Evolutionary conservation across 2,329 filamentous ascomycete species (phyloP), one percentile per base, ranked within the genome.

Genomic region (Gnomoniopsis smithogilvyi): DNA sequence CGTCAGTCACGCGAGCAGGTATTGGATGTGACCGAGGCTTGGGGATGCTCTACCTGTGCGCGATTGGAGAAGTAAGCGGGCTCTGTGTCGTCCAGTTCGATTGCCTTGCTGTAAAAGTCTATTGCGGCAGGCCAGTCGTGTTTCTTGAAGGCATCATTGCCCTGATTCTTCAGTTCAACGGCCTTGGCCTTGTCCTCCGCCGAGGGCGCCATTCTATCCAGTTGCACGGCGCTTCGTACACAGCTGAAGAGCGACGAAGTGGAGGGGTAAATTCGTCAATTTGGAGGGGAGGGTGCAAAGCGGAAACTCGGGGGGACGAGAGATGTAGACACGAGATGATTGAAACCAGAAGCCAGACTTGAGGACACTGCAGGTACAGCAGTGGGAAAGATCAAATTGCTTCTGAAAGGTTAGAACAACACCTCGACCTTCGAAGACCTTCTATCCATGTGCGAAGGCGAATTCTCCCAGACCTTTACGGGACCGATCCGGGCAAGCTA

Each of bases 21-120:
- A 54, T 49, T 26, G 41, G 54, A 46, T 51, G 41, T 51, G 58
- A 55, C 41, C 56, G 64, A 67, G 68, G 24, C 24, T 24, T 30
- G 49, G 47, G 51, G 47, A 54, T 63, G 59, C 76, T 82, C 64
- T 74, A 96, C 94, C 84, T 97, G 94, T 21, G 95, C 95, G 72
- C 95, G 84, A 77, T 99, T 99, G 68, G 91, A 92, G 77, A 87
- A 98, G 78, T 93, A 98, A 0, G 93, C 90, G 7, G 93, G 90
- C 69, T 98, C 90, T 66, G 89, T 81, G 70, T 89, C 85, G 75
- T 96, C 88, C 66, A 91, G 77, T 62, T 90, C 87, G 70, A 99
- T 98, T 26, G 94, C 94, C 75, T 96, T 84, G 57, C 86, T 86
- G 75, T 99, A 99, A 66, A 87, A 86, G 1, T 93, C 87, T 64